Evolutionary conservation across 371 early-diverging fungal genomes (phyloP).

Genomic region (Dichotomocladium elegans): DNA sequence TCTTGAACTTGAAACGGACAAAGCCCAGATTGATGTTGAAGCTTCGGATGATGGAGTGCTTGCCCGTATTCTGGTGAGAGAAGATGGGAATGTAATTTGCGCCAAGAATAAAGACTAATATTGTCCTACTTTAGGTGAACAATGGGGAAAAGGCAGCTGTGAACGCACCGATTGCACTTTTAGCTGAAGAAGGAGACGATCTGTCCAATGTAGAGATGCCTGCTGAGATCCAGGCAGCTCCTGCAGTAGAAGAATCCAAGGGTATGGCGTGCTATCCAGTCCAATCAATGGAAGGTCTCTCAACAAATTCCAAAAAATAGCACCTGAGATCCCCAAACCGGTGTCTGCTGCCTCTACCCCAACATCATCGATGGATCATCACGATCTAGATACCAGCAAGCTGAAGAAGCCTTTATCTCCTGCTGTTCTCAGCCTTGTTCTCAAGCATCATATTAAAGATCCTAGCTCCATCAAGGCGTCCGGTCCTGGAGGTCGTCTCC

Average conservation of each 20-base stretch:
- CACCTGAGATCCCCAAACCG: constrained; percentile 2
- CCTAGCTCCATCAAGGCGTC: constrained; percentile 56
- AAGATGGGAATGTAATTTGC: background rate
- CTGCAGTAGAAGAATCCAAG: constrained; percentile 7
- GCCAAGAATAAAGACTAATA: too few species aligned
- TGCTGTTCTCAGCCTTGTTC: constrained; percentile 60
- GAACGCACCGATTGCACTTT: constrained; percentile 73
- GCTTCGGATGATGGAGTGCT: constrained; percentile 92
- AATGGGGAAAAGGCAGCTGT: constrained; percentile 64
- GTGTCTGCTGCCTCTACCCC: constrained; percentile 25
- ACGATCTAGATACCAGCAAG: constrained; percentile 39
- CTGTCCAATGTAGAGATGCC: constrained; percentile 71
- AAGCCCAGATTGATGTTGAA: constrained; percentile 97
- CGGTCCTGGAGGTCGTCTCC: constrained; percentile 87
- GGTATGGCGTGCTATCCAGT: background rate
- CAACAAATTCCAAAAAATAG: background rate
- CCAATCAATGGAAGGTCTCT: background rate
- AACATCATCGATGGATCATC: constrained; percentile 34
- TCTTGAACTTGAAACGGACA: constrained; percentile 94
- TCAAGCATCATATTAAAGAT: constrained; percentile 63
- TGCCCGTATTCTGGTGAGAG: constrained; percentile 80
- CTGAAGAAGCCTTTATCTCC: constrained; percentile 63
- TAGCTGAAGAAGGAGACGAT: constrained; percentile 91
- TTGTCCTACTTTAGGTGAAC: constrained; percentile 47
- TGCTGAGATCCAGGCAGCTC: constrained; percentile 19